Conservation (phyloP, 331 rosid species). For the Quercus phellos region DNA sequence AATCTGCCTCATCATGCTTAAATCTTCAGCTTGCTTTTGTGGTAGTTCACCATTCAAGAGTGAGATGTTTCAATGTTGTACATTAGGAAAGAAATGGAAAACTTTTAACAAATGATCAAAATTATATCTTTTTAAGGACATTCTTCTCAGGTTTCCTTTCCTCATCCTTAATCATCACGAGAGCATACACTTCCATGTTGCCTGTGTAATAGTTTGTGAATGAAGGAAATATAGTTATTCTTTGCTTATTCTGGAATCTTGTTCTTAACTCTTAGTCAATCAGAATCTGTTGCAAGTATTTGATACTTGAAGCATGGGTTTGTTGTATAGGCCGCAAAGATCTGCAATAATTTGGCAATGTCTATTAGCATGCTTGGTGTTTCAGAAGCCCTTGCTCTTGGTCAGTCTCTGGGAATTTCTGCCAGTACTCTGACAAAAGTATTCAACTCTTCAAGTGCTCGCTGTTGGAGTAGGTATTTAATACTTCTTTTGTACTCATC, state of each 20-base stretch:
- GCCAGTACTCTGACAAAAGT: conserved; percentile 70
- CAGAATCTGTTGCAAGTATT: not conserved
- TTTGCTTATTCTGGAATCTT: not conserved
- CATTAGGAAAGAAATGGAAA: not conserved
- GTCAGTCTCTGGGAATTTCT: conserved; percentile 81
- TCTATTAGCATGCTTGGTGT: conserved; percentile 94
- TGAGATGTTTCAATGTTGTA: not conserved
- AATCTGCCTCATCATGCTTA: not conserved
- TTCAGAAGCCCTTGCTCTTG: conserved; percentile 91
- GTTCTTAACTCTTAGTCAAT: not conserved
- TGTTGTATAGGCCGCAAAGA: conserved; percentile 74
- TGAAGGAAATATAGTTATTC: not conserved
- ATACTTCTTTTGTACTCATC: not conserved
- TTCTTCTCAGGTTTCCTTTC: not conserved
- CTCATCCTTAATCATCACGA: not conserved
- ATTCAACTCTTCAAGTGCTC: conserved; percentile 87
- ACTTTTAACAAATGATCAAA: not conserved
- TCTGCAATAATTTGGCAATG: conserved; percentile 91
- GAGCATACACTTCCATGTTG: not conserved
- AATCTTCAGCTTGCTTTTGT: not conserved
- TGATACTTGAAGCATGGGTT: conserved; percentile 7
- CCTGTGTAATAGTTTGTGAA: not conserved
- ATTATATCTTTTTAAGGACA: not conserved
- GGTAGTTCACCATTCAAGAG: not conserved
- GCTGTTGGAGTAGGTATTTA: conserved; percentile 94